These are phyloP conservation scores for Tolypocladium endophyticum DNA, from an alignment of 2,329 filamentous ascomycete species.

Conservation along the genomic window DNA sequence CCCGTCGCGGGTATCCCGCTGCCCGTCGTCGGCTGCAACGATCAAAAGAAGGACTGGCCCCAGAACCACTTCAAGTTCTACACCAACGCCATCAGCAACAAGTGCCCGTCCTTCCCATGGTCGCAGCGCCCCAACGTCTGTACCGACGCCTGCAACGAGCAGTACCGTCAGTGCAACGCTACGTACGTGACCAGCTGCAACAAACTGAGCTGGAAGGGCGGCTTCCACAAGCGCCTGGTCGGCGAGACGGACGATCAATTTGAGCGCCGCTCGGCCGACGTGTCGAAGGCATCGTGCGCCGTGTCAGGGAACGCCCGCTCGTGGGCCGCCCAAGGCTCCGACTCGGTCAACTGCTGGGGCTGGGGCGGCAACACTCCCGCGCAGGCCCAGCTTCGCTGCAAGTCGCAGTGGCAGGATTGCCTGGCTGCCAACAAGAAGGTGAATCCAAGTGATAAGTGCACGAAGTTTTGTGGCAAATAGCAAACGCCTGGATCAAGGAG, in stretches of 20 bases:
- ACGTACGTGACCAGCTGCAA: slow-evolving; percentile 41
- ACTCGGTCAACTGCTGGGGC: slow-evolving; percentile 11
- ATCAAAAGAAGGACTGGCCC: slow-evolving; percentile 30
- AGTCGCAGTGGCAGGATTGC: slow-evolving; percentile 39
- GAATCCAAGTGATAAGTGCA: slow-evolving; percentile 27
- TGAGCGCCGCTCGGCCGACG: slow-evolving; percentile 10
- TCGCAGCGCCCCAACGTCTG: slow-evolving; percentile 29
- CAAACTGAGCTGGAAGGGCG: slow-evolving; percentile 14
- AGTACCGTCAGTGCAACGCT: slow-evolving; percentile 36
- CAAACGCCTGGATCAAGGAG: slow-evolving; percentile 3
- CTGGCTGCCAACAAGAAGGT: slow-evolving; percentile 29
- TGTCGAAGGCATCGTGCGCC: slow-evolving; percentile 1
- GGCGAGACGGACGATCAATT: slow-evolving; percentile 11
- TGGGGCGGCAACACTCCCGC: slow-evolving; percentile 18
- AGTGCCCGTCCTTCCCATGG: slow-evolving; percentile 34
- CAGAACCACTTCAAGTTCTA: slow-evolving; percentile 42
- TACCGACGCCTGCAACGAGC: slow-evolving; percentile 40
- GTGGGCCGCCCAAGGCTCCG: slow-evolving; percentile 7
- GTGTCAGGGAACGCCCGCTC: background rate
- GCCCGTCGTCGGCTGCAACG: slow-evolving; percentile 45
- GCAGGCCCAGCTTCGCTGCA: slow-evolving; percentile 30
- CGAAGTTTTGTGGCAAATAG: slow-evolving; percentile 18
- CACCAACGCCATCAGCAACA: slow-evolving; percentile 27
- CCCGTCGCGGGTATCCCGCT: slow-evolving; percentile 41
- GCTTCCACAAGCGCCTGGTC: slow-evolving; percentile 13